Percentiles rank a stretch among this genome's conserved stretches.
Conservation (phyloP, 352 stramenopile species). For the Phytophthora quininea region DNA sequence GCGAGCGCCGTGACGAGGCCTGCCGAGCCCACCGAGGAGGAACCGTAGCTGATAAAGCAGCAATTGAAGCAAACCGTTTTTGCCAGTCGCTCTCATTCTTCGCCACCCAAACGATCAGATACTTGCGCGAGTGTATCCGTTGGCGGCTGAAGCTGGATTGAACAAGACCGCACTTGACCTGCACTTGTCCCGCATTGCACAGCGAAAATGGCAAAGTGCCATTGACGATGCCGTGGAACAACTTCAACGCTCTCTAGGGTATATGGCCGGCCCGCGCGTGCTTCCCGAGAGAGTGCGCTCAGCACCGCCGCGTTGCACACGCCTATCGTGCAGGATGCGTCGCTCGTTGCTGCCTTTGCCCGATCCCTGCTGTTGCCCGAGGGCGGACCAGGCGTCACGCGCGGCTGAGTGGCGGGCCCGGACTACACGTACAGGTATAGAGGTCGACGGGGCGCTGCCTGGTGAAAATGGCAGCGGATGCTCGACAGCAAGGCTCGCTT, state of each 20-base stretch:
- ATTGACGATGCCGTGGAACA: background rate
- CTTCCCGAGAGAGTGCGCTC: conserved; percentile 1
- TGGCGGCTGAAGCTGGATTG: conserved; percentile 14
- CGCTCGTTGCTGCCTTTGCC: conserved; percentile 13
- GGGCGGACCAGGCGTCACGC: conserved; percentile 26
- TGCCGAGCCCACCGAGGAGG: conserved; percentile 22
- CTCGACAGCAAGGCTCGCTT: conserved; percentile 7
- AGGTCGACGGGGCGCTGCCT: too few species aligned
- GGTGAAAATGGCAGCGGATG: conserved; percentile 13
- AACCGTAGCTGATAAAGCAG: conserved; percentile 10
- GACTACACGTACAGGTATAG: too few species aligned
- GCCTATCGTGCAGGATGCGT: conserved; percentile 26
- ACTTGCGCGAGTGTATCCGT: conserved; percentile 1
- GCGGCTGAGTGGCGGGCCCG: background rate
- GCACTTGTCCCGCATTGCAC: background rate
- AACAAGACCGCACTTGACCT: background rate
- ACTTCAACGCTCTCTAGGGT: conserved; percentile 23
- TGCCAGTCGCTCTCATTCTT: background rate
- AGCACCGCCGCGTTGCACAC: conserved; percentile 3
- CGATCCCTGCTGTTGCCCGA: conserved; percentile 28
- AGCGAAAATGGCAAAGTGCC: background rate
- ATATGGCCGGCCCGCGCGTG: background rate
- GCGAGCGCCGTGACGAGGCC: conserved; percentile 21
- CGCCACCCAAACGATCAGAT: background rate
- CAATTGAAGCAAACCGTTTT: background rate